Base-by-base conservation (phyloP, 2,329 filamentous ascomycete genomes). In the Neonectria faginata region DNA sequence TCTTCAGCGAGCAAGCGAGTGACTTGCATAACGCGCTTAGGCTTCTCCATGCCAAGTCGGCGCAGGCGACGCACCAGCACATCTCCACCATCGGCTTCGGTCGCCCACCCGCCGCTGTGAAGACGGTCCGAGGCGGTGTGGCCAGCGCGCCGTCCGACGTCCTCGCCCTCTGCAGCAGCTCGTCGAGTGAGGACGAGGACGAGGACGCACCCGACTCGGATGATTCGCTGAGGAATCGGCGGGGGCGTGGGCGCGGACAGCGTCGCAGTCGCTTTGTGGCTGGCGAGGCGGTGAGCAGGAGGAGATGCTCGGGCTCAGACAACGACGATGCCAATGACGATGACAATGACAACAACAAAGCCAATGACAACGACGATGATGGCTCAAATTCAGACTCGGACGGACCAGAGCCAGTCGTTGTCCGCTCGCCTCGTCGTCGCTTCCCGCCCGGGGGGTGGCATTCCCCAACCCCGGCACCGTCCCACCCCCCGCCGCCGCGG, bases 41-140 rank as follows among this genome's bases (percentile, higher is more conserved):
- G 55, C 62, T 73, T 16, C 78, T 83, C n/a, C 77, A 81, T 62
- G 62, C 69, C 50, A 78, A 76, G 64, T 79, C 79, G 10, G 79
- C 80, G n/a, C 77, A 78, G 45, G 77, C 76, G n/a, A 76, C 80
- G 45, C 66, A 75, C 61, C 64, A 66, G 48, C 68, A 67, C 67
- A 74, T 79, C 57, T 44, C 63, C n/a, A 70, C 70, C 25, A 75
- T 79, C 51, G 80, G 79, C 51, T 81, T 77, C 54, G 74, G 67
- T 25, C 65, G 70, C 12, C 62, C 67, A 22, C 68, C 70, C 9
- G 58, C 60, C 27, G 44, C 65, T 41, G 63, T 36, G 12, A 36
- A 42, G 12, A 27, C 10, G 33, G 53, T 11, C 51, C 55, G 51
- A 64, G 62, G 39, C 64, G 65, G 56, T 66, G 60, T 48, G 55